Base-by-base conservation (phyloP, 306 rosid species). In the Dryas alaskensis region DNA sequence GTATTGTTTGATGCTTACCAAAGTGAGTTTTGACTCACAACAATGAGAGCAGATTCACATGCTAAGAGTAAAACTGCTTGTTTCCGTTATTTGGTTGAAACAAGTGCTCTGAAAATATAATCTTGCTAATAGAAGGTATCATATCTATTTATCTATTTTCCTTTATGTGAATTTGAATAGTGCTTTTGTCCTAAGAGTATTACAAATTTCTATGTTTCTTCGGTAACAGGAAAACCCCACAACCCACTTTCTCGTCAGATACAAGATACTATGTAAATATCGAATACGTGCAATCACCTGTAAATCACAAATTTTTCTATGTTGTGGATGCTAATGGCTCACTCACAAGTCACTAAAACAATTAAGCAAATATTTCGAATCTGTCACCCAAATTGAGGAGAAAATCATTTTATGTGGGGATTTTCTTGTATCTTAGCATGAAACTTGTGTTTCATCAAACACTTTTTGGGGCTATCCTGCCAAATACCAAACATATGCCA, bases 1-100 rank as follows among this genome's bases (percentile, higher is more conserved):
- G 13, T 73, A 46, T 1, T 31, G 37, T 47, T 55, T 9, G 60
- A 52, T 44, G 54, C 27, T 57, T 61, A 14, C 8, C 4, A 17
- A 63, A 7, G 17, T 63, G 58, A 54, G 11, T 64, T 69, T 80
- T 50, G 1, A 51, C 62, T 44, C 66, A 79, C 80, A 57, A 60
- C 51, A 13, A 50, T 47, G 54, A 54, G 69, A 79, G 77, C 59
- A 65, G 61, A 37, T 83, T 60, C 59, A 65, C 52, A 13, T 52
- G 69, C 43, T 44, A 76, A 10, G 63, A 60, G 47, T 44, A 43
- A 63, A 45, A 65, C 46, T 51, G 11, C 64, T 52, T 77, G 81
- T 70, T 63, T 61, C 52, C 10, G 42, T 47, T 60, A 69, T 60
- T 60, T 42, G 70, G 67, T 67, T 60, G 73, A 54, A 70, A 70